A percentile compares a stretch with the other conserved stretches of the same genome.
phyloP scores from a whole-genome alignment of 805 yeast genomes.

The Wickerhamomyces subpelliculosus region DNA sequence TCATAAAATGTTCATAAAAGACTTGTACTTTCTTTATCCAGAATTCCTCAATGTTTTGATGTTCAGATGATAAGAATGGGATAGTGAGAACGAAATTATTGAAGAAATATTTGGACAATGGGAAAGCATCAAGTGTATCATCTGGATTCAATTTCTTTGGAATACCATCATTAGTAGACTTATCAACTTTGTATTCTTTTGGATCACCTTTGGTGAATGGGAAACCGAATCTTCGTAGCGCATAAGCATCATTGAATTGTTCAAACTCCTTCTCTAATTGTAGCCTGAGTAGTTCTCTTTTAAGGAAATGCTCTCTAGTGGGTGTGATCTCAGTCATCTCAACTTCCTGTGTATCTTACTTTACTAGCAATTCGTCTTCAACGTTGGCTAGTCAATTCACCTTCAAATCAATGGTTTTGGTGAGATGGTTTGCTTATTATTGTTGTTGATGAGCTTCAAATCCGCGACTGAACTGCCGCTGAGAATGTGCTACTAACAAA shows the following conservation, averaged over 20 bases:
- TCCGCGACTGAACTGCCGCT: no score
- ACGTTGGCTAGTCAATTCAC: no score
- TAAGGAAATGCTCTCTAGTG: constrained; percentile 79
- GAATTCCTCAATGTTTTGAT: constrained; percentile 46
- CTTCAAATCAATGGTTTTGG: no score
- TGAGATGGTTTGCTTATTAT: no score
- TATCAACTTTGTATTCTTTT: constrained; percentile 5
- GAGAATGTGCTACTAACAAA: no score
- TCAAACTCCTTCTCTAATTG: constrained; percentile 60
- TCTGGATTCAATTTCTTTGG: constrained; percentile 8
- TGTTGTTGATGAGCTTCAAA: no score
- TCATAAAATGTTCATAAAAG: constrained; percentile 72
- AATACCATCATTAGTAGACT: neutral
- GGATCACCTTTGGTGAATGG: constrained; percentile 60
- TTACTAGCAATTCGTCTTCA: neutral
- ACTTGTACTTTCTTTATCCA: constrained; percentile 80
- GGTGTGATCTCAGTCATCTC: constrained; percentile 32
- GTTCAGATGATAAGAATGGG: constrained; percentile 56
- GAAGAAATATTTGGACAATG: constrained; percentile 64
- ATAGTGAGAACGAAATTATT: constrained; percentile 55
- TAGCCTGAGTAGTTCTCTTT: constrained; percentile 66
- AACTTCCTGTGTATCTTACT: neutral
- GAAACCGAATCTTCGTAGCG: constrained; percentile 64
- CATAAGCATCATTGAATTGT: constrained; percentile 48
- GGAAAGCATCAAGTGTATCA: constrained; percentile 35